Evolutionary conservation across 371 early-diverging fungal species (phyloP).

Genomic region (Coemansia sp.): DNA sequence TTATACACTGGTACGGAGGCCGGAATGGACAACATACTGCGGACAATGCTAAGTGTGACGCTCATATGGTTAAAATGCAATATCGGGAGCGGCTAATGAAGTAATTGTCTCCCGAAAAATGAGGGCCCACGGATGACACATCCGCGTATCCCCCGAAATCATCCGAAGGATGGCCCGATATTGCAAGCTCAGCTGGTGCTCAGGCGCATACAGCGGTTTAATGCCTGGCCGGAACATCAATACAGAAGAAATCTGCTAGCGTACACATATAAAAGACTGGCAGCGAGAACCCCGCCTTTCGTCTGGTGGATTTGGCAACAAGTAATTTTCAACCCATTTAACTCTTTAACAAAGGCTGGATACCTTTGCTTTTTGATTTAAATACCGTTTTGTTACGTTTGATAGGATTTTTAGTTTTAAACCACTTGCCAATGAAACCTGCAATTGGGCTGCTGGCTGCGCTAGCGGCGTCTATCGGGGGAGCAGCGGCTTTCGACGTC

Average conservation of each 20-base stretch:
- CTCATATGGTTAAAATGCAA: conserved; percentile 11
- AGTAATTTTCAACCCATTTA: not conserved
- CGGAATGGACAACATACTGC: not conserved
- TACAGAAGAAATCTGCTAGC: not conserved
- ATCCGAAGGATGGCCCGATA: conserved; percentile 13
- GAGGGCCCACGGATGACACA: conserved; percentile 3
- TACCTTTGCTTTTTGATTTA: not conserved
- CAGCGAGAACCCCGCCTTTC: not conserved
- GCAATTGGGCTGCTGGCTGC: not conserved
- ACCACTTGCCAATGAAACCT: not conserved
- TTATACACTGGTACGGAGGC: too few species aligned
- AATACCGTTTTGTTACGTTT: not conserved
- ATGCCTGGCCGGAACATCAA: not conserved
- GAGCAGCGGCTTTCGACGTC: conserved; percentile 45
- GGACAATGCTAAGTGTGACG: conserved; percentile 6
- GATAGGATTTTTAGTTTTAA: not conserved
- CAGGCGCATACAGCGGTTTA: conserved; percentile 3
- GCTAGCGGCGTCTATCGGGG: conserved; percentile 5
- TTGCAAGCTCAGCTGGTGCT: conserved; percentile 13
- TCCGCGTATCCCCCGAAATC: not conserved
- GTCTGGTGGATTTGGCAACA: not conserved
- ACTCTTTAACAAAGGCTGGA: conserved; percentile 6
- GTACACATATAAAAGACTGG: not conserved
- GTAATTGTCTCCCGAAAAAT: not conserved
- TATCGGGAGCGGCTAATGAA: conserved; percentile 15